A percentile compares a stretch with the other conserved stretches of the same genome.
phyloP scores from a whole-genome alignment of 176 grass and related monocot species.

The Ananas comosus region DNA sequence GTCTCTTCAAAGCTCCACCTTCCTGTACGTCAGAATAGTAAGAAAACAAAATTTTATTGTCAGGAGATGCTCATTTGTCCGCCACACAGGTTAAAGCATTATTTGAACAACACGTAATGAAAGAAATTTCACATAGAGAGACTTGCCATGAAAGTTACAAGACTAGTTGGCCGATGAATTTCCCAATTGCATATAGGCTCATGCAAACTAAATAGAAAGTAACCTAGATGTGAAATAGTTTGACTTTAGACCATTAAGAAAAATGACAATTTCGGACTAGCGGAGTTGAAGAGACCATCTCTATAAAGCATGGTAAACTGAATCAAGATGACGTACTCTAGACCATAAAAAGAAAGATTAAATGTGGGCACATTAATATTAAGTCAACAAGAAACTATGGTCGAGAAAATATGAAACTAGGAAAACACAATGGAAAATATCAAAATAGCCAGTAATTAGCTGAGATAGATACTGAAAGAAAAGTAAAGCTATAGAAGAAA shows the following conservation, averaged over 20 bases:
- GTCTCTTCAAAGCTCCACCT: slow-evolving; percentile 70
- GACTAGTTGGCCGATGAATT: too few species aligned
- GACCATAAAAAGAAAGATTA: too few species aligned
- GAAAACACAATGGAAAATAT: neutral
- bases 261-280: too few species aligned
- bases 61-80: neutral
- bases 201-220: too few species aligned
- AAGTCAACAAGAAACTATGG: neutral
- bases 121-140: neutral
- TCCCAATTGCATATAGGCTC: too few species aligned
- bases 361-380: too few species aligned
- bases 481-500: neutral
- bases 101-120: neutral
- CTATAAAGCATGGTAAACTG: too few species aligned
- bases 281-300: too few species aligned
- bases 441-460: neutral
- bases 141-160: neutral
- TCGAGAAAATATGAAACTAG: neutral
- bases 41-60: neutral
- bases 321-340: too few species aligned
- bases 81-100: too few species aligned
- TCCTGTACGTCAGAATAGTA: slow-evolving; percentile 47
- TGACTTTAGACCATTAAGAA: too few species aligned
- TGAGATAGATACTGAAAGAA: neutral
- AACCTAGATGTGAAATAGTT: too few species aligned